Conservation (phyloP, 148 eudicot genomes). For the Camellia granthamiana region DNA sequence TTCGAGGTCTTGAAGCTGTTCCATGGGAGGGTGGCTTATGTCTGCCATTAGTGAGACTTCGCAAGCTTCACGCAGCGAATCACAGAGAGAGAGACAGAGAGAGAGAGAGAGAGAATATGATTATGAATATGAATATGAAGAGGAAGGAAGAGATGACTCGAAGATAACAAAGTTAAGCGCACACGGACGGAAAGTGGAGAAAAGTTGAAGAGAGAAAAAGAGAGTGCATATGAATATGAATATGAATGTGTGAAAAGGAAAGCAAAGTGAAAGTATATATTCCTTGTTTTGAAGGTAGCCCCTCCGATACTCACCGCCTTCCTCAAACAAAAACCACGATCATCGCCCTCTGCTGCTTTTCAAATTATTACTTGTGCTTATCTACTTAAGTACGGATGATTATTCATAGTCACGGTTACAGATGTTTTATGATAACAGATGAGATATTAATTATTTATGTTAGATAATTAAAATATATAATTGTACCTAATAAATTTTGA, state of each 20-base stretch:
- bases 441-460: too few relatives aligned
- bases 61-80: conserved; percentile 25
- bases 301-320: not conserved
- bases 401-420: too few relatives aligned
- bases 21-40: conserved; percentile 88
- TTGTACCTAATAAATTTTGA: too few relatives aligned
- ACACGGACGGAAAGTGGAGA: conserved; percentile 11
- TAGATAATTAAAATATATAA: too few relatives aligned
- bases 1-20: conserved; percentile 98
- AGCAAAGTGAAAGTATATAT: not conserved
- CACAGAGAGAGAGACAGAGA: conserved; percentile 14
- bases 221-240: not conserved
- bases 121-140: conserved; percentile 8
- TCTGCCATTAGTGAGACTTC: conserved; percentile 68
- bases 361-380: too few relatives aligned
- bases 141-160: not conserved
- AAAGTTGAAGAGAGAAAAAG: not conserved
- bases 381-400: too few relatives aligned
- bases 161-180: conserved; percentile 26
- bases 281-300: not conserved
- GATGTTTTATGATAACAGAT: too few relatives aligned
- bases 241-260: not conserved
- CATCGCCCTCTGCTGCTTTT: not conserved
- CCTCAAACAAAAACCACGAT: not conserved
- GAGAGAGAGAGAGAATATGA: conserved; percentile 14